Conservation (phyloP, 345 rosid genomes). For the Rhizophora mangle region DNA sequence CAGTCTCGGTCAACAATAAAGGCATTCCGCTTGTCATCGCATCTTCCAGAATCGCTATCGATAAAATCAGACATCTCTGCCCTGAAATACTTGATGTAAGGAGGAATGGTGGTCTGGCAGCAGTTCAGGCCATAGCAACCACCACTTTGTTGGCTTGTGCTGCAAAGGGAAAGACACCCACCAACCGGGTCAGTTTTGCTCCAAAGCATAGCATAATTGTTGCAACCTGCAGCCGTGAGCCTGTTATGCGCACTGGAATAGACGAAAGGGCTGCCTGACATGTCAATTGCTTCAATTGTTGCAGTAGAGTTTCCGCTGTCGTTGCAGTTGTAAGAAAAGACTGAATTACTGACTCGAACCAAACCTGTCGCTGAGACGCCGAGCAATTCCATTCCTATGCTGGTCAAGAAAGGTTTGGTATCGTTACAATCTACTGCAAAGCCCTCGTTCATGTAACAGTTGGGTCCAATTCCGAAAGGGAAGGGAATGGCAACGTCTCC, state of each 20-base stretch:
- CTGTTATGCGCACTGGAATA: background rate
- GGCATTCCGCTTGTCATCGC: background rate
- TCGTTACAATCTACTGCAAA: background rate
- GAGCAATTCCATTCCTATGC: slow-evolving; percentile 13
- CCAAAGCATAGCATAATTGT: slow-evolving; percentile 3
- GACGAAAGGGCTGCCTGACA: slow-evolving; percentile 1
- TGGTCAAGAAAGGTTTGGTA: slow-evolving; percentile 1
- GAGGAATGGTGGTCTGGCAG: slow-evolving; percentile 14
- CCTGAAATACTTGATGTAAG: background rate
- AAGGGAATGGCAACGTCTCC: background rate
- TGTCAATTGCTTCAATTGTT: too few relatives aligned
- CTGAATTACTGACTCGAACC: background rate
- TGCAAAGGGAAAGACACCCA: background rate
- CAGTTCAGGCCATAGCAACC: slow-evolving; percentile 14
- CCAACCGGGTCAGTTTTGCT: background rate
- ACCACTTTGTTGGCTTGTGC: background rate
- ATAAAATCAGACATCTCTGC: background rate
- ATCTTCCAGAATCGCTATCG: too few relatives aligned
- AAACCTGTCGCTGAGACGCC: background rate
- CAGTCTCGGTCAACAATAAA: slow-evolving; percentile 2
- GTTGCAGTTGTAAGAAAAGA: background rate
- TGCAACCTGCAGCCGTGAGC: slow-evolving; percentile 8
- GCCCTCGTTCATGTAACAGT: background rate
- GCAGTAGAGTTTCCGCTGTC: background rate
- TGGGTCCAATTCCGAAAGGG: background rate